phyloP scores from a whole-genome alignment of 495 filamentous ascomycete genomes.

The Collariella sp. region DNA sequence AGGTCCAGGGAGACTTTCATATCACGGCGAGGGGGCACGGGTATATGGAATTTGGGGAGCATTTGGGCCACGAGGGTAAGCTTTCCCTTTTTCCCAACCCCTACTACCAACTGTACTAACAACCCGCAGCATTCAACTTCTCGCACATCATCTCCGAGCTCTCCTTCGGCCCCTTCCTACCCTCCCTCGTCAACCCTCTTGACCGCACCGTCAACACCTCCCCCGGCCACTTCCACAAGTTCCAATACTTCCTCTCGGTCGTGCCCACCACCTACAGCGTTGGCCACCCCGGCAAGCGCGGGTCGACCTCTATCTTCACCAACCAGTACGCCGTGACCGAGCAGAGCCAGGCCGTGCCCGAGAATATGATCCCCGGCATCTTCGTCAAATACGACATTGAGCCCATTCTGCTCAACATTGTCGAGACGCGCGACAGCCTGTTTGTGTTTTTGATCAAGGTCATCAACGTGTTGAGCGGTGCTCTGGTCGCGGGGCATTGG shows the following conservation, averaged over 20 bases:
- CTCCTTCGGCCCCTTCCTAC: slow-evolving; percentile 93
- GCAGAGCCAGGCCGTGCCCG: slow-evolving; percentile 58
- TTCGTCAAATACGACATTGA: slow-evolving; percentile 99
- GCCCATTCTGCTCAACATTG: slow-evolving; percentile 79
- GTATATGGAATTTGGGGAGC: slow-evolving; percentile 67
- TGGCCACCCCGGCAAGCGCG: slow-evolving; percentile 25
- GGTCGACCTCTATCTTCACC: slow-evolving; percentile 59
- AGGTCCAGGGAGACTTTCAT: slow-evolving; percentile 97
- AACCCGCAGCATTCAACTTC: slow-evolving; percentile 79
- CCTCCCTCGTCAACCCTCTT: slow-evolving; percentile 85
- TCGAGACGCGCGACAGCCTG: slow-evolving; percentile 69
- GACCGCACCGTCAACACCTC: slow-evolving; percentile 79
- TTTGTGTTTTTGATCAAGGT: slow-evolving; percentile 67
- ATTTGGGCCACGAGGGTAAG: slow-evolving; percentile 78
- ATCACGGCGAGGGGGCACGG: slow-evolving; percentile 94
- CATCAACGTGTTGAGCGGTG: slow-evolving; percentile 52
- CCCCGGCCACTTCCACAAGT: slow-evolving; percentile 75
- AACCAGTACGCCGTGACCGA: slow-evolving; percentile 98
- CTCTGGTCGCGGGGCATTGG: slow-evolving; percentile 54
- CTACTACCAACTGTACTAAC: not conserved
- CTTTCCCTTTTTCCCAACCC: slow-evolving; percentile 4
- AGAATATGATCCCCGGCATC: slow-evolving; percentile 74
- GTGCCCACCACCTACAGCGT: slow-evolving; percentile 92
- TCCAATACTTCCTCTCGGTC: slow-evolving; percentile 95
- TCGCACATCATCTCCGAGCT: slow-evolving; percentile 94